Conservation (phyloP, 495 filamentous ascomycete genomes). For the Amniculicola lignicola region DNA sequence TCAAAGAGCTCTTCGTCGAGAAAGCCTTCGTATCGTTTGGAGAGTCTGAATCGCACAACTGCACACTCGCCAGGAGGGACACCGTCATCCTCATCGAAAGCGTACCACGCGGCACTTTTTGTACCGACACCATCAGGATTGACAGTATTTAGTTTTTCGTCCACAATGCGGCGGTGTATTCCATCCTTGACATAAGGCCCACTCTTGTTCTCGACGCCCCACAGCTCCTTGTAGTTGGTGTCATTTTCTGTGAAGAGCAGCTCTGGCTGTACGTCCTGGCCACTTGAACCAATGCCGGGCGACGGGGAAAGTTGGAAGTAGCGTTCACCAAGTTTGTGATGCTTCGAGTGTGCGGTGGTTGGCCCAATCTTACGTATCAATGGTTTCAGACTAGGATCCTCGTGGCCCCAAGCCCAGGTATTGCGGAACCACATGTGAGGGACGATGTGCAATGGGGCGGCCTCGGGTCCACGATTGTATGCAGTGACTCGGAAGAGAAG, state of each 20-base stretch:
- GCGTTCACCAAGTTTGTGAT: constrained; percentile 73
- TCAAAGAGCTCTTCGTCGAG: constrained; percentile 92
- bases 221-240: constrained; percentile 76
- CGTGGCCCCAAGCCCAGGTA: constrained; percentile 89
- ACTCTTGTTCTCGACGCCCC: constrained; percentile 69
- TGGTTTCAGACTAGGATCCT: constrained; percentile 69
- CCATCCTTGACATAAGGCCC: constrained; percentile 94
- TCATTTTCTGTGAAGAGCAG: constrained; percentile 95
- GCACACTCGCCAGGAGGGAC: constrained; percentile 88
- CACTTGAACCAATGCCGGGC: constrained; percentile 71
- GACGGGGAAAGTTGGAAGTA: constrained; percentile 87
- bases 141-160: constrained; percentile 71
- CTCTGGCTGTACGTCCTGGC: constrained; percentile 76
- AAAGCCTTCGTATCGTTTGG: constrained; percentile 63
- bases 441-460: constrained; percentile 86
- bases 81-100: constrained; percentile 83
- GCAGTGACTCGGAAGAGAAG: constrained; percentile 91
- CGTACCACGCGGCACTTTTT: constrained; percentile 87
- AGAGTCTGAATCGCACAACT: constrained; percentile 88
- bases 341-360: constrained; percentile 67
- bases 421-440: constrained; percentile 97
- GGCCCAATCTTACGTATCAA: constrained; percentile 61
- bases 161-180: constrained; percentile 84
- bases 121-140: constrained; percentile 80
- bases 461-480: constrained; percentile 90